Evolutionary conservation across 1,284 basidiomycete genomes (phyloP).

Genomic region (Marasmius oreades): DNA sequence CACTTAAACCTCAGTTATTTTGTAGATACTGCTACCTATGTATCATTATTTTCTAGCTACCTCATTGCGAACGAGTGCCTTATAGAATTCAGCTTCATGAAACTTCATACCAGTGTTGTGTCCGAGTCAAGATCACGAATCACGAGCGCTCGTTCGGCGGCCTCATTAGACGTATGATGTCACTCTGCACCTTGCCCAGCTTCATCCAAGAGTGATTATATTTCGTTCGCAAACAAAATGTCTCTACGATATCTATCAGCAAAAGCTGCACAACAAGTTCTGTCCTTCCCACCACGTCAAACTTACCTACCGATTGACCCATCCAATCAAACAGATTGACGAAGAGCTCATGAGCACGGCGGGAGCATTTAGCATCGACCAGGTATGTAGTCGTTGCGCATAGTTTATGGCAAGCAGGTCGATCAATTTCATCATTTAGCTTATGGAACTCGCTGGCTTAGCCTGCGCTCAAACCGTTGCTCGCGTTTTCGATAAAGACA

Average conservation of each 20-base stretch:
- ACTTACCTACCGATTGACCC: conserved; percentile 1
- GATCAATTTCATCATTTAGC: conserved; percentile 51
- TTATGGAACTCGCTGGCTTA: conserved; percentile 98
- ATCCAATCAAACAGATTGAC: conserved; percentile 66
- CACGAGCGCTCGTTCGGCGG: too few relatives aligned
- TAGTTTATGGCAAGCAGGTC: background rate
- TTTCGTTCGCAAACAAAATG: too few relatives aligned
- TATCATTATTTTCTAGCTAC: too few relatives aligned
- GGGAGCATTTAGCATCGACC: conserved; percentile 89
- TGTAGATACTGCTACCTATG: too few relatives aligned
- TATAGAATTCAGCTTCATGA: too few relatives aligned
- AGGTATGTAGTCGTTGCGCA: conserved; percentile 45
- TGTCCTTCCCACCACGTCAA: background rate
- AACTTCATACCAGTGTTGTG: too few relatives aligned
- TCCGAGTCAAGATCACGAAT: too few relatives aligned
- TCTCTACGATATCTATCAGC: conserved; percentile 74
- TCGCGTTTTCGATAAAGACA: conserved; percentile 66
- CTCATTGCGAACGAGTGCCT: too few relatives aligned
- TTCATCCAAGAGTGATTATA: too few relatives aligned
- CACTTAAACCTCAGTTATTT: too few relatives aligned
- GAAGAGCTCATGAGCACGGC: conserved; percentile 84
- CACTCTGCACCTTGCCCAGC: too few relatives aligned
- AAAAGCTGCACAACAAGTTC: conserved; percentile 77
- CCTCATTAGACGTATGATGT: too few relatives aligned
- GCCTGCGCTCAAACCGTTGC: conserved; percentile 91